Percentiles rank a stretch among this genome's conserved stretches.
These are phyloP conservation scores for Fusarium foetens DNA, from an alignment of 2,329 filamentous ascomycete species.

Conservation along the genomic window DNA sequence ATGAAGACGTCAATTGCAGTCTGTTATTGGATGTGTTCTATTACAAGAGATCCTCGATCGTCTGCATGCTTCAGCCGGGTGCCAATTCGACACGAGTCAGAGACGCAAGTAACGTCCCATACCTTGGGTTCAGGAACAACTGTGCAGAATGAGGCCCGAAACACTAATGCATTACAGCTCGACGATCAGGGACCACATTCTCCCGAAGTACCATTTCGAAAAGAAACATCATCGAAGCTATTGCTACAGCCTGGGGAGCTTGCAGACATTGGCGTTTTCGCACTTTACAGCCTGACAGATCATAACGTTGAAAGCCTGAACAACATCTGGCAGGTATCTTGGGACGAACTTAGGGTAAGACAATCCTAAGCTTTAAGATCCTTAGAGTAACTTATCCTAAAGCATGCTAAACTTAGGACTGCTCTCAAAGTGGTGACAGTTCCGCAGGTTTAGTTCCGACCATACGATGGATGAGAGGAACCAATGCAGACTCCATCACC, in stretches of 20 bases:
- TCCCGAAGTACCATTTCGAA: background rate
- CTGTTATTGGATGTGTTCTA: background rate
- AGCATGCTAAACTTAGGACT: background rate
- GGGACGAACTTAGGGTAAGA: background rate
- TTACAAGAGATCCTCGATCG: background rate
- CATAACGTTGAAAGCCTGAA: background rate
- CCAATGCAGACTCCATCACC: background rate
- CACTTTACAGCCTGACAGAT: too few species aligned
- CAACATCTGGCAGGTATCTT: background rate
- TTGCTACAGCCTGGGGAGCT: background rate
- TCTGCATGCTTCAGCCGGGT: background rate
- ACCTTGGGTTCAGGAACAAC: background rate
- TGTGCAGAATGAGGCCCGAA: conserved; percentile 10
- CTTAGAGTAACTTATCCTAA: background rate
- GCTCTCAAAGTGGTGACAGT: background rate
- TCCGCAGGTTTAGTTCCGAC: background rate
- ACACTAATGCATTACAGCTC: background rate
- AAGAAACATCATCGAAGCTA: background rate
- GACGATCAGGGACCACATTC: background rate
- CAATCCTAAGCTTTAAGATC: background rate
- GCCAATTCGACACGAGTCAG: background rate
- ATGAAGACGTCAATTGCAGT: background rate
- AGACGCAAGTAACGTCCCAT: background rate
- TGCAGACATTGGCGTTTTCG: too few species aligned
- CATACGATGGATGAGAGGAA: background rate